A percentile compares a stretch with the other conserved stretches of the same genome.
Conservation (phyloP, 805 yeast species). For the Cyberlindnera bimundalis region DNA sequence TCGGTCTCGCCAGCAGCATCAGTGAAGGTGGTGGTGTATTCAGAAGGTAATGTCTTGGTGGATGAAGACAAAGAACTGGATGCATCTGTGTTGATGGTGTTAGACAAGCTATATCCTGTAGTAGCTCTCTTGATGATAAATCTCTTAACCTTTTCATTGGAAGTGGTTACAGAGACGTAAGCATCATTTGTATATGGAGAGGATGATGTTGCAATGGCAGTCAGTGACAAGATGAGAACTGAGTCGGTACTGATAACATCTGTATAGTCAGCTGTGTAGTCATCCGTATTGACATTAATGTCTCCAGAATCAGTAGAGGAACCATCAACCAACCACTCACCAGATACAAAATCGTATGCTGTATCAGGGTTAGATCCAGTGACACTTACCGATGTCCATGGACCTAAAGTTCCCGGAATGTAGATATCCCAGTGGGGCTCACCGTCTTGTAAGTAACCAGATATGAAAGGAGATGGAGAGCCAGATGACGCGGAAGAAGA, state of each 20-base stretch:
- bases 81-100: not conserved
- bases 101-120: not conserved
- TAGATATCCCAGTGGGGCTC: constrained; percentile 22
- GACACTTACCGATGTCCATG: constrained; percentile 17
- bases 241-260: not conserved
- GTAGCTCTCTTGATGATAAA: constrained; percentile 11
- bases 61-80: constrained; percentile 3
- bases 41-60: not conserved
- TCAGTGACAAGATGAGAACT: constrained; percentile 3
- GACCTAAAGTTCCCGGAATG: constrained; percentile 20
- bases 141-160: constrained; percentile 4
- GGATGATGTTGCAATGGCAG: constrained; percentile 1
- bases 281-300: not conserved
- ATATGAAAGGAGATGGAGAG: constrained; percentile 17
- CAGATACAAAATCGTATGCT: constrained; percentile 12
- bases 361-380: constrained; percentile 15
- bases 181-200: constrained; percentile 9
- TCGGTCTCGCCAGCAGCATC: constrained; percentile 4
- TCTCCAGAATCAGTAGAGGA: constrained; percentile 8
- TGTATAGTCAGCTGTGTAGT: constrained; percentile 1
- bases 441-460: constrained; percentile 20
- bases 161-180: not conserved
- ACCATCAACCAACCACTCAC: constrained; percentile 9
- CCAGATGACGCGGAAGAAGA: constrained; percentile 3
- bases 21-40: constrained; percentile 10